Evolutionary conservation across 768 basidiomycete species (phyloP).

Genomic region (Kwoniella sp.): DNA sequence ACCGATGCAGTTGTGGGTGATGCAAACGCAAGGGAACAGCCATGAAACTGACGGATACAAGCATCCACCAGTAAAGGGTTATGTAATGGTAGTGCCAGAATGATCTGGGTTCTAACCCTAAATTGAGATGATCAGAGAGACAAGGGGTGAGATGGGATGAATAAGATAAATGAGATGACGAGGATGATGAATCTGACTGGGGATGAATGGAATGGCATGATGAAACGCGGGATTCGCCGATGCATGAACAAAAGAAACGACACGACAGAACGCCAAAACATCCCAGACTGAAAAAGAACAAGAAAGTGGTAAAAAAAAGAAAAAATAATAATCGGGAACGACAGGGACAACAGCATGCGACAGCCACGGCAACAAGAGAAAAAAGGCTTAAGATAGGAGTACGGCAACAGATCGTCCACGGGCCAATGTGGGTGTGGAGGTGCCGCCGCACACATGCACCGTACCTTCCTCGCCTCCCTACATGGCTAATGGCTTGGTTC

Average conservation of each 20-base stretch:
- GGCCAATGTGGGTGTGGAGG: not conserved
- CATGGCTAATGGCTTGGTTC: not conserved
- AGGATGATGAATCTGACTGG: not conserved
- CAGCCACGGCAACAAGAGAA: not conserved
- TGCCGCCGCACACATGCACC: not conserved
- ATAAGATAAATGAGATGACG: too few species aligned
- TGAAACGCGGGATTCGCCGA: not conserved
- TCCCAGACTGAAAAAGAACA: not conserved
- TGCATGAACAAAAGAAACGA: not conserved
- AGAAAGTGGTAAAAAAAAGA: not conserved
- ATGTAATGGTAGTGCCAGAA: not conserved
- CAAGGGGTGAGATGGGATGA: too few species aligned
- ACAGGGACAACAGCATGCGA: not conserved
- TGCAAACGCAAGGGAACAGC: too few species aligned
- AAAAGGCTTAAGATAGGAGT: not conserved
- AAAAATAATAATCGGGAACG: not conserved
- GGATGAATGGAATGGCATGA: not conserved
- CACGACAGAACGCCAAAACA: too few species aligned
- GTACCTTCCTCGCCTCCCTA: not conserved
- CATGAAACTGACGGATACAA: too few species aligned
- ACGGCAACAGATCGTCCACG: not conserved
- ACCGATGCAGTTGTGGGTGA: too few species aligned
- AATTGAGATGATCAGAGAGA: too few species aligned
- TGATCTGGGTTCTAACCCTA: not conserved
- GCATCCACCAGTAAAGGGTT: not conserved